A percentile compares a stretch with the other conserved stretches of the same genome.
Conservation (phyloP, 139 green algal genomes). For the Microglena sp. region DNA sequence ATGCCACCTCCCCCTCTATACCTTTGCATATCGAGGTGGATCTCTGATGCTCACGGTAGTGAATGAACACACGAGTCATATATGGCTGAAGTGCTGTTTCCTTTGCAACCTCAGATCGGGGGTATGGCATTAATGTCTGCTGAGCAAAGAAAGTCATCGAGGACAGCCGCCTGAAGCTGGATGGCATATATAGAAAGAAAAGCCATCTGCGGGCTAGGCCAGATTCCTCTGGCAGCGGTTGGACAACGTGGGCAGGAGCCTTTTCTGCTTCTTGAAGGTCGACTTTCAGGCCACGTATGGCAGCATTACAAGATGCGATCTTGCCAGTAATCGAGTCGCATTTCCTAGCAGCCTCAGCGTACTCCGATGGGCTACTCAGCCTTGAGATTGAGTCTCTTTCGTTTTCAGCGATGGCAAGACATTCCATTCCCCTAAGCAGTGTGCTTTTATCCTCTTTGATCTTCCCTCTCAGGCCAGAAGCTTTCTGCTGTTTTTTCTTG, state of each 20-base stretch:
- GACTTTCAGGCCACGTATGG: no score
- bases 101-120: not conserved
- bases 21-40: not conserved
- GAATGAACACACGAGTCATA: no score
- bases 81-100: no score
- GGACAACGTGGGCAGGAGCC: slow-evolving; percentile 24
- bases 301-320: no score
- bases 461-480: not conserved
- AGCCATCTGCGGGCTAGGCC: slow-evolving; percentile 19
- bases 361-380: no score
- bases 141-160: slow-evolving; percentile 25
- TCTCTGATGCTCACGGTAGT: not conserved
- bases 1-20: not conserved
- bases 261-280: not conserved
- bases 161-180: slow-evolving; percentile 25
- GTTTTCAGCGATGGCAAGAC: no score
- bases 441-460: no score
- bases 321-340: no score
- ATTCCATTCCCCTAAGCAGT: no score
- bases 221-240: slow-evolving; percentile 23
- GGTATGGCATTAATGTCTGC: slow-evolving; percentile 31
- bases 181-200: slow-evolving; percentile 43
- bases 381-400: no score
- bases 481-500: slow-evolving; percentile 17
- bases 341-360: no score